Percentiles rank a stretch among this genome's conserved stretches.
Evolutionary conservation across 2,329 filamentous ascomycete genomes (phyloP).

Genomic region (Chalaropsis ovoidea): DNA sequence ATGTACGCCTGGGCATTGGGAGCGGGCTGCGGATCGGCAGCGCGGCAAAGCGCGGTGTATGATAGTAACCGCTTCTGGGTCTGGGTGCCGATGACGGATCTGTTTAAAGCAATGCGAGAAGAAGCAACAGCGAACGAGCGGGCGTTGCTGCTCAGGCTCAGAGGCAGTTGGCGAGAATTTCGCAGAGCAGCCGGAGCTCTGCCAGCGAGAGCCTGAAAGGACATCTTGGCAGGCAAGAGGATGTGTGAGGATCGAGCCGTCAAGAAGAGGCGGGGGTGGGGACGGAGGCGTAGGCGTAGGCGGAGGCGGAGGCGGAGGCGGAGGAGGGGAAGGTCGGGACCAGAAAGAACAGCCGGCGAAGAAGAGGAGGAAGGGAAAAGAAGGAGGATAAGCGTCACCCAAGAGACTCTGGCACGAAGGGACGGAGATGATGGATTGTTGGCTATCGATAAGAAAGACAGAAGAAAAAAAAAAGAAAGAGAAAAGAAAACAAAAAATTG

Average conservation of each 20-base stretch:
- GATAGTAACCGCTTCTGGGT: slow-evolving; percentile 42
- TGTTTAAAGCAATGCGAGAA: slow-evolving; percentile 19
- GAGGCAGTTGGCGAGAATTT: slow-evolving; percentile 42
- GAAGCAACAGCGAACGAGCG: slow-evolving; percentile 19
- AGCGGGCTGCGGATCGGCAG: slow-evolving; percentile 50
- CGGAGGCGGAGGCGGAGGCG: slow-evolving; percentile 2
- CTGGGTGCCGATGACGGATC: slow-evolving; percentile 19
- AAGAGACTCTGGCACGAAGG: not conserved
- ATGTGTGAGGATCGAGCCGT: not conserved
- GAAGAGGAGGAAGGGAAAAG: not conserved
- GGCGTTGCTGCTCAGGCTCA: slow-evolving; percentile 17
- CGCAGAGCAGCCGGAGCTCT: slow-evolving; percentile 50
- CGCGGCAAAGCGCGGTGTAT: slow-evolving; percentile 36
- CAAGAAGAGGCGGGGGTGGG: not conserved
- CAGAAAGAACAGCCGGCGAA: slow-evolving; percentile 9
- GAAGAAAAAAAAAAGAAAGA: slow-evolving; percentile 9
- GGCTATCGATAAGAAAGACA: not conserved
- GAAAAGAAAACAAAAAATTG: slow-evolving; percentile 9
- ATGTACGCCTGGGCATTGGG: slow-evolving; percentile 81
- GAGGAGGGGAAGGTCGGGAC: not conserved
- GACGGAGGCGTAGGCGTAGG: not conserved
- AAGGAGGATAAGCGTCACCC: slow-evolving; percentile 2
- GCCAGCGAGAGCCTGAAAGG: slow-evolving; percentile 41
- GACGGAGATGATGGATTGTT: slow-evolving; percentile 5
- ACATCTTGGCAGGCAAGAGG: slow-evolving; percentile 26